Percentiles rank a stretch among this genome's conserved stretches.
Conservation (phyloP, 2,329 filamentous ascomycete species). For the Colletotrichum viniferum region DNA sequence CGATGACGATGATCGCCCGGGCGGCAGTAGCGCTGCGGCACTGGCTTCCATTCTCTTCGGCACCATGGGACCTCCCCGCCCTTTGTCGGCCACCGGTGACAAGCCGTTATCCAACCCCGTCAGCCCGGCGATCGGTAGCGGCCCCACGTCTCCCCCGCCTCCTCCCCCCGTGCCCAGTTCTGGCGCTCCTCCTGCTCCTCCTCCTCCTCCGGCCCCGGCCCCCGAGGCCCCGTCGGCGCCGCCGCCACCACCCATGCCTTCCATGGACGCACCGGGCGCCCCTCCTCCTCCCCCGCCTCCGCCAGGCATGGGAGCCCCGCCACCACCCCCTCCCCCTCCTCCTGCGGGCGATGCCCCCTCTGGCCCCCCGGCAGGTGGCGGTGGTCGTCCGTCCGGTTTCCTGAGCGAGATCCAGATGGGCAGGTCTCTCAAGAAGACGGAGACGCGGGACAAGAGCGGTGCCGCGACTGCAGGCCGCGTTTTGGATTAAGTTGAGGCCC, state of each 20-base stretch:
- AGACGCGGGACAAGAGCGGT: conserved; percentile 84
- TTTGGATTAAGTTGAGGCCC: conserved; percentile 45
- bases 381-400: conserved; percentile 65
- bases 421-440: conserved; percentile 80
- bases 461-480: conserved; percentile 80
- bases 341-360: conserved; percentile 39
- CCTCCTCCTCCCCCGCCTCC: conserved; percentile 48
- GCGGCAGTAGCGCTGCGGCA: conserved; percentile 85
- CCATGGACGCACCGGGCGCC: conserved; percentile 32
- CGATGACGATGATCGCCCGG: conserved; percentile 77
- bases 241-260: conserved; percentile 38
- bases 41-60: conserved; percentile 95
- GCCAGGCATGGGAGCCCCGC: conserved; percentile 37
- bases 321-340: conserved; percentile 49
- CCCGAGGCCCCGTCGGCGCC: conserved; percentile 25
- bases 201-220: conserved; percentile 28
- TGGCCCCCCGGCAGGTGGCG: conserved; percentile 51
- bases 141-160: conserved; percentile 35
- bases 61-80: conserved; percentile 92
- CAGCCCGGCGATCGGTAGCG: conserved; percentile 43
- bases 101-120: conserved; percentile 53
- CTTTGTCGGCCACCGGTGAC: conserved; percentile 81
- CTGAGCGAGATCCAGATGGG: conserved; percentile 85
- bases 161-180: conserved; percentile 32
- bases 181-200: conserved; percentile 30